Evolutionary conservation across 2,329 filamentous ascomycete species (phyloP).

Genomic region (Diplodia sapinea): DNA sequence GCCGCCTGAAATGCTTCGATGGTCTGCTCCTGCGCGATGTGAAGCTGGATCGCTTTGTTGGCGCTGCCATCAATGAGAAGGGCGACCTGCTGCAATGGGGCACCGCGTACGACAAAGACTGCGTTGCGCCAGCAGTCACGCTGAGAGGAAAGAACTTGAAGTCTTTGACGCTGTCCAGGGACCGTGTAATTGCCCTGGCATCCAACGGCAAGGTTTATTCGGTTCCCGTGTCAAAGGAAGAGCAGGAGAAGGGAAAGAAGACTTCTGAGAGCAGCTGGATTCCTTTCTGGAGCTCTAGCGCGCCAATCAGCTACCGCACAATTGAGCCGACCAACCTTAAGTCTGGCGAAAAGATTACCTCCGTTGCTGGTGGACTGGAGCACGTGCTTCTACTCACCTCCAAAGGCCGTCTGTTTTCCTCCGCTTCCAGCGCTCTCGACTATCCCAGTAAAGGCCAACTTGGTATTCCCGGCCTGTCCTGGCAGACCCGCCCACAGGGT

Average conservation of each 20-base stretch:
- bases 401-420: constrained; percentile 83
- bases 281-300: constrained; percentile 69
- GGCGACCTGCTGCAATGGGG: constrained; percentile 96
- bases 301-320: constrained; percentile 72
- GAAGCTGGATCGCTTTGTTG: constrained; percentile 81
- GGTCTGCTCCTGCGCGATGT: constrained; percentile 83
- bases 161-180: constrained; percentile 77
- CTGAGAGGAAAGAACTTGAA: constrained; percentile 80
- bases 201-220: constrained; percentile 82
- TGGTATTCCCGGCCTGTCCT: constrained; percentile 81
- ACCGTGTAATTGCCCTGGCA: constrained; percentile 81
- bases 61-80: constrained; percentile 83
- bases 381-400: constrained; percentile 86
- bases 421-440: constrained; percentile 77
- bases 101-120: constrained; percentile 69
- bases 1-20: constrained; percentile 81
- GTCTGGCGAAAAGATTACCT: constrained; percentile 74
- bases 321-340: constrained; percentile 69
- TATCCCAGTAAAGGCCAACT: constrained; percentile 87
- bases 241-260: constrained; percentile 71
- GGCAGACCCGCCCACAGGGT: constrained; percentile 76
- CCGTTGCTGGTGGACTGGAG: constrained; percentile 79
- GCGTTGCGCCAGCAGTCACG: constrained; percentile 70
- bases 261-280: constrained; percentile 71
- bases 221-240: constrained; percentile 74